Conservation (phyloP, 2,329 filamentous ascomycete species). For the Sporothrix schenckii region DNA sequence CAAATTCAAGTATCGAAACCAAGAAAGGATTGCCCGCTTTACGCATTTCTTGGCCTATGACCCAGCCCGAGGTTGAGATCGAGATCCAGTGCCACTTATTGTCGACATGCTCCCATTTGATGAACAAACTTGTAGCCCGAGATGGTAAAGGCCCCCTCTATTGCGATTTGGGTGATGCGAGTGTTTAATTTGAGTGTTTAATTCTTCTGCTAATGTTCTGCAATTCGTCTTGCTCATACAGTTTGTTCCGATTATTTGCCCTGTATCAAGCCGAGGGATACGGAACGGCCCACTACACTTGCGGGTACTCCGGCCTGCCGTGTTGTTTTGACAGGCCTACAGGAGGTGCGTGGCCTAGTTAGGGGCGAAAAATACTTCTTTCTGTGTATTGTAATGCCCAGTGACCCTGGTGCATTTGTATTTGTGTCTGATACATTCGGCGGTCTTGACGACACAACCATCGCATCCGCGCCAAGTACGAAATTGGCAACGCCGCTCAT, state of each 20-base stretch:
- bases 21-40: too few relatives aligned
- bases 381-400: neutral
- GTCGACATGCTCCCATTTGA: neutral
- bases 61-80: neutral
- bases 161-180: neutral
- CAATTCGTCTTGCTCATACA: too few relatives aligned
- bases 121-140: neutral
- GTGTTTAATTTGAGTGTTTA: neutral
- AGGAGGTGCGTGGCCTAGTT: neutral
- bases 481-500: too few relatives aligned
- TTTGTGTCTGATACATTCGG: neutral
- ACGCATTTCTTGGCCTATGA: too few relatives aligned
- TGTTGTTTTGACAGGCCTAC: neutral
- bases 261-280: neutral
- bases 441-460: neutral
- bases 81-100: constrained; percentile 8
- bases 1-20: neutral
- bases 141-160: too few relatives aligned
- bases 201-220: neutral
- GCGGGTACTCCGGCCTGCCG: neutral
- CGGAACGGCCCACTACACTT: neutral
- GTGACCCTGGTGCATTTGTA: neutral
- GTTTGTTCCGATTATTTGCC: neutral
- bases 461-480: too few relatives aligned
- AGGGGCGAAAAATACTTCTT: constrained; percentile 7